Evolutionary conservation across 2,329 filamentous ascomycete genomes (phyloP).

Genomic region (Exophiala xenobiotica): DNA sequence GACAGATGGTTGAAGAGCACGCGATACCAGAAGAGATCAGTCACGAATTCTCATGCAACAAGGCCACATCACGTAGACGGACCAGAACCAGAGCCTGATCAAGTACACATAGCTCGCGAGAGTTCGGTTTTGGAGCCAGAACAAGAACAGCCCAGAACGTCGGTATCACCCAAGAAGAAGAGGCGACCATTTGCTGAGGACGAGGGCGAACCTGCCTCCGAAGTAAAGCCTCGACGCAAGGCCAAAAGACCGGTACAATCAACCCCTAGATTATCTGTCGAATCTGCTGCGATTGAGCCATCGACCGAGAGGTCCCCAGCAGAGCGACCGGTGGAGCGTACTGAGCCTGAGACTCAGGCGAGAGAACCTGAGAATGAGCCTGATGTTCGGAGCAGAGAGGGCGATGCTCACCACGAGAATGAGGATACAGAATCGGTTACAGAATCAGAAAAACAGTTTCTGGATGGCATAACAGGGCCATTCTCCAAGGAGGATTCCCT

Average conservation of each 20-base stretch:
- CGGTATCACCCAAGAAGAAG: no score
- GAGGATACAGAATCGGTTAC: neutral
- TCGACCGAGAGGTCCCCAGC: no score
- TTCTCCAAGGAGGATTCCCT: conserved; percentile 31
- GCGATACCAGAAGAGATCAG: conserved; percentile 16
- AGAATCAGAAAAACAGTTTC: neutral
- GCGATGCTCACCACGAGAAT: neutral
- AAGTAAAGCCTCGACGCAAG: no score
- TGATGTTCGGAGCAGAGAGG: neutral
- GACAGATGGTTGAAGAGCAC: conserved; percentile 47
- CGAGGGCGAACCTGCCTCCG: no score
- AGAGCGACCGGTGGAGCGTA: no score
- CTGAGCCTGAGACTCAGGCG: no score
- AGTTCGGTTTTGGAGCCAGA: neutral
- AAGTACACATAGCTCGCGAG: neutral
- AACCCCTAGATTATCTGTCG: no score
- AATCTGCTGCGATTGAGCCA: no score
- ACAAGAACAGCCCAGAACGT: conserved; percentile 9
- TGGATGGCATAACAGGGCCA: neutral
- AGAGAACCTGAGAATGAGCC: no score
- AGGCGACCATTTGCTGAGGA: no score
- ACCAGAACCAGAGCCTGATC: neutral
- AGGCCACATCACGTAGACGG: neutral
- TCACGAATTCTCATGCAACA: conserved; percentile 7
- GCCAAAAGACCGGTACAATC: no score